phyloP scores from a whole-genome alignment of 306 rosid species.

The Senna siamea region DNA sequence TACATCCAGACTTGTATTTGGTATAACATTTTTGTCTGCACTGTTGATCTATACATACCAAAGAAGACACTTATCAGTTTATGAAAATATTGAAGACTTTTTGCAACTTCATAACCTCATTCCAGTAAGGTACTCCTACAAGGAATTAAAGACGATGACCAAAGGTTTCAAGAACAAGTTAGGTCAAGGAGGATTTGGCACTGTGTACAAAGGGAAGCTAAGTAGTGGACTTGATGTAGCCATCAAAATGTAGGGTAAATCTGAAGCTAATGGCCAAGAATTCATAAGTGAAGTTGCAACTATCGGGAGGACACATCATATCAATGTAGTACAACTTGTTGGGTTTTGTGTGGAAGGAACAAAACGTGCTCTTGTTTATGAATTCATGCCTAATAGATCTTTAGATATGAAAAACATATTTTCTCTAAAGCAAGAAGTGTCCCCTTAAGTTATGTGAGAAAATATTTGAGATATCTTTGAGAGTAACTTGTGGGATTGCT shows the following conservation, averaged over 20 bases:
- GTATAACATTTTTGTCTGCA: background rate
- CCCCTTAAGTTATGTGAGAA: background rate
- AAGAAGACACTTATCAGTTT: background rate
- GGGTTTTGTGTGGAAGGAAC: background rate
- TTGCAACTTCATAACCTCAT: background rate
- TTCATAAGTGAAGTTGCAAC: conserved; percentile 5
- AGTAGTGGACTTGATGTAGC: background rate
- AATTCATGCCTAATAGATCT: background rate
- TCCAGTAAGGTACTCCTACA: conserved; percentile 1
- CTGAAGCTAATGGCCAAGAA: background rate
- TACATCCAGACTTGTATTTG: background rate
- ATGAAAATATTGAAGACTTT: background rate
- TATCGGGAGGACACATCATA: conserved; percentile 1
- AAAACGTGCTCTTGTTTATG: background rate
- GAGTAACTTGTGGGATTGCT: background rate
- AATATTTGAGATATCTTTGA: background rate
- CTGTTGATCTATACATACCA: background rate
- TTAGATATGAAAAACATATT: background rate
- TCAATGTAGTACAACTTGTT: conserved; percentile 2
- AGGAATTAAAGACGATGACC: background rate
- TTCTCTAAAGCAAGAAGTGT: background rate
- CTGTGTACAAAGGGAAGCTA: background rate
- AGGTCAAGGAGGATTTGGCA: background rate
- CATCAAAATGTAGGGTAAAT: conserved; percentile 2
- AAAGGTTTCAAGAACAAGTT: background rate